phyloP scores from a whole-genome alignment of 768 basidiomycete genomes.

The Scleroderma citrinum region DNA sequence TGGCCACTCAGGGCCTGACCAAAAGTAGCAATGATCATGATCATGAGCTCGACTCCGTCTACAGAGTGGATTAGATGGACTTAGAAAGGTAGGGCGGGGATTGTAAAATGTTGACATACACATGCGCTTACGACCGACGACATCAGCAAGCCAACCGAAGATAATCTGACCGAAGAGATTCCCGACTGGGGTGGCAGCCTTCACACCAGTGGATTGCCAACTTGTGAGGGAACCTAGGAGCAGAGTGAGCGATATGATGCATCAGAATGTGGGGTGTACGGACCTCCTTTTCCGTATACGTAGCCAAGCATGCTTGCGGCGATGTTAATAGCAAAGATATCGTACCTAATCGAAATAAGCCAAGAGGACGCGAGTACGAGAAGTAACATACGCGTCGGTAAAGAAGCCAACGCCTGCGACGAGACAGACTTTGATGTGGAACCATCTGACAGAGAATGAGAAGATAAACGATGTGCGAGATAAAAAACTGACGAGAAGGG shows the following conservation, averaged over 20 bases:
- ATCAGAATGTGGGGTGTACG: neutral
- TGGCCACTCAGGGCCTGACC: conserved; percentile 71
- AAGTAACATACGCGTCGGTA: conserved; percentile 63
- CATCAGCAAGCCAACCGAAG: conserved; percentile 78
- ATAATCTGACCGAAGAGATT: conserved; percentile 69
- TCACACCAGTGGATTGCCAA: conserved; percentile 72
- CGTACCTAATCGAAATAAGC: conserved; percentile 39
- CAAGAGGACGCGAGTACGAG: neutral
- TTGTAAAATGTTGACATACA: conserved; percentile 40
- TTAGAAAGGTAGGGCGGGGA: neutral
- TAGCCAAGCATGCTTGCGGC: conserved; percentile 79
- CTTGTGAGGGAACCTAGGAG: conserved; percentile 26
- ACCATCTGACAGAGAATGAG: conserved; percentile 47
- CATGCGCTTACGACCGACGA: conserved; percentile 74
- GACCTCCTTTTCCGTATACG: conserved; percentile 49
- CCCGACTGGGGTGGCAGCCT: conserved; percentile 72
- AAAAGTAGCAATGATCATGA: conserved; percentile 77
- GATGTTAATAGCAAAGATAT: conserved; percentile 88
- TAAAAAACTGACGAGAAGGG: conserved; percentile 61
- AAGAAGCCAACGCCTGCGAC: conserved; percentile 85
- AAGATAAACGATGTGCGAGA: neutral
- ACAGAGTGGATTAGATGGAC: neutral
- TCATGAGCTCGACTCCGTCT: conserved; percentile 58
- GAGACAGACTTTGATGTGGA: conserved; percentile 73
- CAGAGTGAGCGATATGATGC: neutral